Evolutionary conservation across 352 stramenopile species (phyloP).

Genomic region (Achlya hypogyna): DNA sequence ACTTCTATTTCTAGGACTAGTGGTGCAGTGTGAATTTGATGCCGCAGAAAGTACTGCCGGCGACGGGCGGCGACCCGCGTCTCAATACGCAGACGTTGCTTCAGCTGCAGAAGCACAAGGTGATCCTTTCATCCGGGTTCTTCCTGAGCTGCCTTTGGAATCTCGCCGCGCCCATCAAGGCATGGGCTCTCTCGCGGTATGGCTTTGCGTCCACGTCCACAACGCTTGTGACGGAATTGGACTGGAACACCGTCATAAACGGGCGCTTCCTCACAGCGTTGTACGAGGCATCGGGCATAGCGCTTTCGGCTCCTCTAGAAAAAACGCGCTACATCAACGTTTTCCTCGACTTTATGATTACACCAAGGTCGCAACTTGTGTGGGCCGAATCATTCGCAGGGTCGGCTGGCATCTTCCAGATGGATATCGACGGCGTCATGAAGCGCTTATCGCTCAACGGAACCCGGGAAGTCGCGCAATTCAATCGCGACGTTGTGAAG

Average conservation of each 20-base stretch:
- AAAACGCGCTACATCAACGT: conserved; percentile 6
- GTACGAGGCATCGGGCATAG: background rate
- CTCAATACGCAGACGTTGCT: background rate
- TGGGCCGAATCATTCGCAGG: background rate
- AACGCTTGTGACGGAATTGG: background rate
- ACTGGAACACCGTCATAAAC: background rate
- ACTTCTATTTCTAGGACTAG: too few relatives aligned
- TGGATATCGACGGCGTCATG: background rate
- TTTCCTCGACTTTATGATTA: background rate
- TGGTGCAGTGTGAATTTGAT: too few relatives aligned
- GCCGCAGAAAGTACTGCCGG: background rate
- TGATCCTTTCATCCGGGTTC: background rate
- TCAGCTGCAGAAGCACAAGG: background rate
- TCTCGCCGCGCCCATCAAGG: background rate
- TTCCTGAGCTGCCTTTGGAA: conserved; percentile 1
- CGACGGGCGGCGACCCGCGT: background rate
- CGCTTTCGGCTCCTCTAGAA: background rate
- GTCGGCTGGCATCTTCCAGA: background rate
- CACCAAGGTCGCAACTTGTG: background rate
- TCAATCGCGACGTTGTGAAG: background rate
- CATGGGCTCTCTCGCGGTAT: background rate
- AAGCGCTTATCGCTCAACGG: background rate
- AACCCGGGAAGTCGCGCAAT: background rate
- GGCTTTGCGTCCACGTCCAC: background rate
- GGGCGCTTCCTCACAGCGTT: background rate